phyloP scores from a whole-genome alignment of 768 basidiomycete species.

The Lentinula detonsa region DNA sequence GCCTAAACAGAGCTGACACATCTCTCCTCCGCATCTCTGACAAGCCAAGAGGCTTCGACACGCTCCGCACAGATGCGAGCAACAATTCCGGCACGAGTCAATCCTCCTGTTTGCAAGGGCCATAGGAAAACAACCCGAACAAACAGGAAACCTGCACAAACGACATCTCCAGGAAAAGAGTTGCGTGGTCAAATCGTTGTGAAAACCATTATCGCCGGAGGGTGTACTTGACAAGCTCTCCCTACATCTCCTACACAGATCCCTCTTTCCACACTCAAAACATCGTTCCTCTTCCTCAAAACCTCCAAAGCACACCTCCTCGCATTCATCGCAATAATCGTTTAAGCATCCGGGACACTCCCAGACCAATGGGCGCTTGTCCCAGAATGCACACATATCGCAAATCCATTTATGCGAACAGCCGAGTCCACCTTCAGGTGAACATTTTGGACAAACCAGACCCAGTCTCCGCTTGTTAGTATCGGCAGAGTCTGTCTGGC shows the following conservation, averaged over 20 bases:
- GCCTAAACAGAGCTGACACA: constrained; percentile 4
- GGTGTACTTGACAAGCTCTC: not conserved
- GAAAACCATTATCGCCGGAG: not conserved
- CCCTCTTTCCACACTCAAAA: constrained; percentile 1
- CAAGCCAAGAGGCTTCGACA: constrained; percentile 5
- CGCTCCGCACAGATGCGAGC: not conserved
- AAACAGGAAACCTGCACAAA: constrained; percentile 1
- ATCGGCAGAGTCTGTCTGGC: not conserved
- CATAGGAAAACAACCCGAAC: not conserved
- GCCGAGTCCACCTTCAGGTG: constrained; percentile 4
- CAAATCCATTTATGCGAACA: constrained; percentile 8
- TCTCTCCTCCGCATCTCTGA: constrained; percentile 3
- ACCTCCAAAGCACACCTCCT: not conserved
- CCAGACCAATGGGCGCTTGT: constrained; percentile 3
- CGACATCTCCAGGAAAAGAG: constrained; percentile 5
- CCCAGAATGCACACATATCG: constrained; percentile 6
- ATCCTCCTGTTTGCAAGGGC: not conserved
- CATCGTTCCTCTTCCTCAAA: not conserved
- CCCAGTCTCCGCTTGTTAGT: not conserved
- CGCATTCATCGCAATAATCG: constrained; percentile 6
- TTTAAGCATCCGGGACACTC: constrained; percentile 6
- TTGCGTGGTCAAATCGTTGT: not conserved
- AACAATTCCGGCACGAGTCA: not conserved
- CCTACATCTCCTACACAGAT: constrained; percentile 3
- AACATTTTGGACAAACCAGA: constrained; percentile 5